Percentiles rank a stretch among this genome's conserved stretches.
Evolutionary conservation across 2,329 filamentous ascomycete species (phyloP).

Genomic region (Paecilomyces variotii): DNA sequence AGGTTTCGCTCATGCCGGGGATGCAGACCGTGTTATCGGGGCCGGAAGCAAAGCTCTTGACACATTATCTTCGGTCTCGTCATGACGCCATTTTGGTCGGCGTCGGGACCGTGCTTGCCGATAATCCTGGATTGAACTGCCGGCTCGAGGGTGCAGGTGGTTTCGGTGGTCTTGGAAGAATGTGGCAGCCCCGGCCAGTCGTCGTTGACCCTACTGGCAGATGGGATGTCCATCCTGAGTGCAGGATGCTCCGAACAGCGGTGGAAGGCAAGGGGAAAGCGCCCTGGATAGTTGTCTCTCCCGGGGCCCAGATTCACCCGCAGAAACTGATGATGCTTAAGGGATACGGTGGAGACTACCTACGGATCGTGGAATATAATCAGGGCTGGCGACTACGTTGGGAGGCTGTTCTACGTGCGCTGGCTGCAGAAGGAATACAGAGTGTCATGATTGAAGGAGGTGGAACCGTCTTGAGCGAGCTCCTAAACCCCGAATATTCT

Average conservation of each 20-base stretch:
- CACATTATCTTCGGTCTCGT: conserved; percentile 73
- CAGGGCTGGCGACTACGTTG: conserved; percentile 50
- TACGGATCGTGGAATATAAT: conserved; percentile 31
- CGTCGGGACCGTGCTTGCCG: conserved; percentile 72
- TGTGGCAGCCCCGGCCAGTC: conserved; percentile 68
- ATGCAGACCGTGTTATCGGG: conserved; percentile 79
- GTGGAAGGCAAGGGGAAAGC: conserved; percentile 58
- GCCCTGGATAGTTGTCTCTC: conserved; percentile 61
- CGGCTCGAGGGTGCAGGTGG: conserved; percentile 56
- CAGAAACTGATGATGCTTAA: conserved; percentile 39
- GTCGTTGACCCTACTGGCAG: conserved; percentile 71
- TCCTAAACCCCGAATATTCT: conserved; percentile 58
- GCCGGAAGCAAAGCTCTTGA: conserved; percentile 79
- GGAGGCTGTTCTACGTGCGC: conserved; percentile 52
- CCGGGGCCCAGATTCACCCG: conserved; percentile 37
- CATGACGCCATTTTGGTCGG: conserved; percentile 84
- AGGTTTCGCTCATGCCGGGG: conserved; percentile 67
- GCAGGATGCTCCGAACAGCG: conserved; percentile 60
- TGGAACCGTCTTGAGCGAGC: conserved; percentile 68
- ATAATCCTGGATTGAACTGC: conserved; percentile 80
- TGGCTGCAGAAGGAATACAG: conserved; percentile 53
- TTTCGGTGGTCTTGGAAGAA: conserved; percentile 45
- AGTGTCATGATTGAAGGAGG: conserved; percentile 94
- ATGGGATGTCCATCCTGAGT: conserved; percentile 55
- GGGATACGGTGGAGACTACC: conserved; percentile 39